Evolutionary conservation across 495 filamentous ascomycete species (phyloP), one percentile per base, ranked within the genome.

Genomic region (Halenospora varia): DNA sequence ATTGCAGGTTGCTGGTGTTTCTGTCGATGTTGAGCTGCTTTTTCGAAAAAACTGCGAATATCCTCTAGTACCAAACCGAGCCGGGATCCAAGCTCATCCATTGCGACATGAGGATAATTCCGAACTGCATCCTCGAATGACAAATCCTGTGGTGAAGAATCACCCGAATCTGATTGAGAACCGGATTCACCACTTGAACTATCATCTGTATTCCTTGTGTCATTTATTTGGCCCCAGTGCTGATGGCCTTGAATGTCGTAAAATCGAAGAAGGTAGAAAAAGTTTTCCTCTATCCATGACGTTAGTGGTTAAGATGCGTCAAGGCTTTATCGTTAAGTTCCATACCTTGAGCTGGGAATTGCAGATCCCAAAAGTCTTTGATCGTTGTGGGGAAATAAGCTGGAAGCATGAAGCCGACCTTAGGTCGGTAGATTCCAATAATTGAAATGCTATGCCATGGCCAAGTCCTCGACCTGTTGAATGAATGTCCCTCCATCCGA

Each of bases 181-280:
- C 35, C 24, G 24, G 49, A 51, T 20, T 51, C 22, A 19, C 11
- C 19, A 39, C 49, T 29, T 4, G 25, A 51, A 13, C 15, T 19
- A 29, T 29, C 13, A 39, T 29, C 15, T 29, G 49, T 10, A 51
- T 26, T 19, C 10, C 11, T 25, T 19, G 49, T 24, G 25, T 6
- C 4, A 35, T 25, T 29, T 18, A 10, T 2, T 2, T 26, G 10
- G 10, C 22, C 49, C 49, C 49, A 51, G 15, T 51, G 19, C 20
- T 51, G 22, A 20, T n/a, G 35, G 25, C 25, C 17, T 51, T 51
- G 49, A 13, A 51, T 51, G 25, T 51, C 49, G 24, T 51, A 51
- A 29, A 51, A 51, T 20, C 25, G 24, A 24, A 51, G 11, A 10
- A 51, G 49, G 19, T 24, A 51, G 49, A 51, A 15, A 26, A 51